Base-by-base conservation (phyloP, 441 rosid species). In the Gossypium lobatum region DNA sequence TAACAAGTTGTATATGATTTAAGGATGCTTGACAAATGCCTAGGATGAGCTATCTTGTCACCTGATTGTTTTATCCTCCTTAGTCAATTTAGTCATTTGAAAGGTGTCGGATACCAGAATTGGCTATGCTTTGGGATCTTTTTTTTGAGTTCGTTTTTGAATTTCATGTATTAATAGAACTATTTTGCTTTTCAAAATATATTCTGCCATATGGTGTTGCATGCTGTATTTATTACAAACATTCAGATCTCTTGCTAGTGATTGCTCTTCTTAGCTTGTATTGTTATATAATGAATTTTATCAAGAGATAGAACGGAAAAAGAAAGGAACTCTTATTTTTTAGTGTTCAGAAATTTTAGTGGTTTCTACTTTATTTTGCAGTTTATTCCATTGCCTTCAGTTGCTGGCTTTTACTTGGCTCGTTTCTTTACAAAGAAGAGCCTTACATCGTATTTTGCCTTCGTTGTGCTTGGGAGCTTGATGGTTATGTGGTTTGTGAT, bases 381-480 rank as follows among this genome's bases (percentile, higher is more conserved):
- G 98, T 89, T 95, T 76, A 82, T 91, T 78, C 95, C 92, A 25
- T 85, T 95, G 75, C 99, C 99, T 80, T 85, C 94, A 52, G 85
- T 88, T 62, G 88, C 98, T 80, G 99, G 97, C 75, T 91, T 93
- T 86, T 93, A 86, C 78, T 87, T 95, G 76, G 97, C 99, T 75
- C 93, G 95, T 0, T 91, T 93, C 79, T 87, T 93, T 58, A 90
- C 98, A 14, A 95, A 87, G 89, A 93, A 87, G 85, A 91, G 95
- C 78, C 77, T 91, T 71, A 77, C 91, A 21, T 95, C 99, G 0
- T 95, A 95, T 87, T 93, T 91, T 82, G 88, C 95, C 70, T 95
- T 91, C 80, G 89, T 88, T 81, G 86, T 86, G 61, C 96, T 95
- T 74, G 98, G 98, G 81, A 93, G 97, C 85, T 81, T 91, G 88